These are phyloP conservation scores for Aspergillus pseudoterreus DNA, from an alignment of 2,329 filamentous ascomycete species.

Conservation along the genomic window DNA sequence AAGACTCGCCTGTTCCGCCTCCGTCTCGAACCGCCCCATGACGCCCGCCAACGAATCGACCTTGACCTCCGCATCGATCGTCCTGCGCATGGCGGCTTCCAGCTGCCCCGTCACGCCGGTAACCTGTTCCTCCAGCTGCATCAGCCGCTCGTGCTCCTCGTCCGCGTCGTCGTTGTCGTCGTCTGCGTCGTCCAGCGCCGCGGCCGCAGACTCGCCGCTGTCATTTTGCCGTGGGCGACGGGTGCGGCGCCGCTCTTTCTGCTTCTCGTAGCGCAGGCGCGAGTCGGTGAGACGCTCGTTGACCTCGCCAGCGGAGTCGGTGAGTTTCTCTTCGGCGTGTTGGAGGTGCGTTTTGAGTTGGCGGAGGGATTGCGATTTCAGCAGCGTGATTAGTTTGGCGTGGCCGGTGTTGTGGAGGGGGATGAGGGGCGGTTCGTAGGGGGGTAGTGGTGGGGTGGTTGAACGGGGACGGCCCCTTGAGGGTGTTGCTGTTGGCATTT, in stretches of 20 bases:
- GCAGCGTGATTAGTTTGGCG: conserved; percentile 44
- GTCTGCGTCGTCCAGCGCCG: conserved; percentile 22
- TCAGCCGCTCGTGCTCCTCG: conserved; percentile 39
- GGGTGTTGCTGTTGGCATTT: conserved; percentile 1
- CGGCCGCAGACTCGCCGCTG: conserved; percentile 19
- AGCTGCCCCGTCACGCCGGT: conserved; percentile 51
- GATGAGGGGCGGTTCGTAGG: conserved; percentile 52
- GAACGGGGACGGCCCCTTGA: conserved; percentile 4
- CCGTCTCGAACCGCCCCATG: conserved; percentile 42
- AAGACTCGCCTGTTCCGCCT: conserved; percentile 25
- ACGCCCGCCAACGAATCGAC: conserved; percentile 43
- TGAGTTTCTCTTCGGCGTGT: conserved; percentile 46
- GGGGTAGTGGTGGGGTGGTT: conserved; percentile 33
- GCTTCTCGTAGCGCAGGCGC: conserved; percentile 34
- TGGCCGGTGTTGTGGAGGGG: conserved; percentile 49
- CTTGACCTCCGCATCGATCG: conserved; percentile 55
- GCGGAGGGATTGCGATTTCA: conserved; percentile 38
- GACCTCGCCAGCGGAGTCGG: conserved; percentile 48
- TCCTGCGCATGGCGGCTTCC: conserved; percentile 55
- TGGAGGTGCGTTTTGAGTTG: conserved; percentile 49
- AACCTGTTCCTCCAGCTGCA: conserved; percentile 45
- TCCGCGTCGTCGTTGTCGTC: conserved; percentile 30
- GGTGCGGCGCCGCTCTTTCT: conserved; percentile 28
- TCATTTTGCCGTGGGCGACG: conserved; percentile 13
- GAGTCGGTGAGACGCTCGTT: conserved; percentile 52